Base-by-base conservation (phyloP, 2,329 filamentous ascomycete species). In the Coniochaeta prunicola region DNA sequence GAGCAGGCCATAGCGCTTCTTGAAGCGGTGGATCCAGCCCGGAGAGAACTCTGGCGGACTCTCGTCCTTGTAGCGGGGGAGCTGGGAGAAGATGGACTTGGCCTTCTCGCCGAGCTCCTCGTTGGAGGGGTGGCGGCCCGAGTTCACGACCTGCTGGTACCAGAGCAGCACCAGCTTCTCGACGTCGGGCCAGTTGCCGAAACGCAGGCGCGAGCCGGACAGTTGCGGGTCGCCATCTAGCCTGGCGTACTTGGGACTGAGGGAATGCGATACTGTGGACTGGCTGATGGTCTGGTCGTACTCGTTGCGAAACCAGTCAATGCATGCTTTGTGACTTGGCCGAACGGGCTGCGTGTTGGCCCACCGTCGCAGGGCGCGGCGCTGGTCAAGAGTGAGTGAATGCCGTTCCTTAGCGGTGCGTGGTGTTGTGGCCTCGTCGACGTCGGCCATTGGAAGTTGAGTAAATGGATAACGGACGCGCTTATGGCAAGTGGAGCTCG, bases 11-110 rank as follows among this genome's bases (percentile, higher is more conserved):
- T 86, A 86, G 12, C 83, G 77, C 68, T 85, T 85, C 71, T 86
- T 86, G 72, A 86, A 86, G 36, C 83, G 77, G 64, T 86, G 83
- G 59, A 86, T 85, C 83, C 83, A 86, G 42, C 83, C 83, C 0
- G 83, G 83, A 0, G 82, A 85, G 68, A 86, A 86, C 68, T 86
- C 83, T 53, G 83, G 83, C 1, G 82, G 73, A n/a, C 71, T 70
- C 67, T 85, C 81, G 63, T 82, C 82, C 67, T 82, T 83, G 69
- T 86, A 85, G 19, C 82, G 80, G 17, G 82, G 82, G 30, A 86
- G 73, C 64, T 82, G 78, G 48, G 73, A 72, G 68, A 85, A 86
- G 64, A 86, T 83, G 59, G 72, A 67, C 68, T 84, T 85, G 48
- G 83, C 83, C 73, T 85, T 85, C 34, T 85, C 82, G 61, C 81